phyloP scores from a whole-genome alignment of 2,329 filamentous ascomycete genomes.

The Atkinsonella texensis region DNA sequence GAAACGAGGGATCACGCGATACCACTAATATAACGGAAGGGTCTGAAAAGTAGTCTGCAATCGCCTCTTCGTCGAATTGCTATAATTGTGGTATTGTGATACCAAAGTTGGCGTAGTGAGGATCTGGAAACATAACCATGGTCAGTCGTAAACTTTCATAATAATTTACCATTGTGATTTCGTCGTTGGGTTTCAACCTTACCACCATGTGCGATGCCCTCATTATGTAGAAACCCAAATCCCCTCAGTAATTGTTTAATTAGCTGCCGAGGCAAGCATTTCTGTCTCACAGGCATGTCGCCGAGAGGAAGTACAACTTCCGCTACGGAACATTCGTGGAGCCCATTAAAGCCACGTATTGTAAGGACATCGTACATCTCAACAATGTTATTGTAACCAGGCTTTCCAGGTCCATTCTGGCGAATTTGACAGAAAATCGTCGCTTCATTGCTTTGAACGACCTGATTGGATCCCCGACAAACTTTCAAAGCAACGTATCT shows the following conservation, averaged over 20 bases:
- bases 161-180: not conserved
- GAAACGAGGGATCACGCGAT: not conserved
- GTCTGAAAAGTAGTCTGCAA: not conserved
- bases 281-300: not conserved
- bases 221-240: not conserved
- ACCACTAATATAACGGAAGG: not conserved
- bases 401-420: not conserved
- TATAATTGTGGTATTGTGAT: not conserved
- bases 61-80: not conserved
- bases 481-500: not conserved
- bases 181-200: not conserved
- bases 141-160: not conserved
- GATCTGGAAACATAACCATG: not conserved
- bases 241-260: not conserved
- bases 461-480: not conserved
- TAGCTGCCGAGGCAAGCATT: not conserved
- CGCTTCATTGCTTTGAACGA: not conserved
- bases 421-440: not conserved
- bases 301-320: not conserved
- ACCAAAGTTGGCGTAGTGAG: slow-evolving; percentile 1
- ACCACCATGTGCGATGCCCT: not conserved
- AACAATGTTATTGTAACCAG: not conserved
- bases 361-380: not conserved
- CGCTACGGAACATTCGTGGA: not conserved
- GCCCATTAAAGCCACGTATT: not conserved